Conservation (phyloP, 1,139 yeast species). For the Candida dubliniensis region DNA sequence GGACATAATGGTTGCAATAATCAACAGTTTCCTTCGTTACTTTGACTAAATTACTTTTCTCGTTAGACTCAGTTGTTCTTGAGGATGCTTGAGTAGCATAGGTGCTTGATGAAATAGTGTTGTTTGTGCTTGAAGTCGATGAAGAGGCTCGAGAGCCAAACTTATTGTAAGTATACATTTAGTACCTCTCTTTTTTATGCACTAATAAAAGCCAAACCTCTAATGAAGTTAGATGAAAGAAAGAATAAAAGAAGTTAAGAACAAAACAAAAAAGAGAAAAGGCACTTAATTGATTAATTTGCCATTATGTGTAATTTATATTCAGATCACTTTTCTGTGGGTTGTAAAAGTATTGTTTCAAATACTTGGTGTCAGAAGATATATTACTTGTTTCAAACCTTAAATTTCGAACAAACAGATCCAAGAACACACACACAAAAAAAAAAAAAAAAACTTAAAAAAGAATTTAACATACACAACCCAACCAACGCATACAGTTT, state of each 20-base stretch:
- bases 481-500: neutral
- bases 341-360: neutral
- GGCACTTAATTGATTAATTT: neutral
- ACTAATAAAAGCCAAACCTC: neutral
- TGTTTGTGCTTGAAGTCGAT: conserved; percentile 6
- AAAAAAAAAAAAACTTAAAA: neutral
- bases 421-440: neutral
- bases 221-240: neutral
- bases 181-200: neutral
- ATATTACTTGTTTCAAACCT: neutral
- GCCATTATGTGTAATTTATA: neutral
- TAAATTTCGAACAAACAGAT: neutral
- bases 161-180: conserved; percentile 19
- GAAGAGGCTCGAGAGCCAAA: conserved; percentile 17
- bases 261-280: neutral
- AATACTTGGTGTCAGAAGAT: neutral
- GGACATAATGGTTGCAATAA: conserved; percentile 68
- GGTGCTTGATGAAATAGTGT: conserved; percentile 2
- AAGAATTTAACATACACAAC: neutral
- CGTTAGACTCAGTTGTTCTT: neutral
- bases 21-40: conserved; percentile 43
- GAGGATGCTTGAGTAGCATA: conserved; percentile 3
- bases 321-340: neutral
- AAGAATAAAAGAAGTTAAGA: neutral
- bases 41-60: neutral